phyloP scores from a whole-genome alignment of 257 asterid genomes.

The Solanum habrochaites region DNA sequence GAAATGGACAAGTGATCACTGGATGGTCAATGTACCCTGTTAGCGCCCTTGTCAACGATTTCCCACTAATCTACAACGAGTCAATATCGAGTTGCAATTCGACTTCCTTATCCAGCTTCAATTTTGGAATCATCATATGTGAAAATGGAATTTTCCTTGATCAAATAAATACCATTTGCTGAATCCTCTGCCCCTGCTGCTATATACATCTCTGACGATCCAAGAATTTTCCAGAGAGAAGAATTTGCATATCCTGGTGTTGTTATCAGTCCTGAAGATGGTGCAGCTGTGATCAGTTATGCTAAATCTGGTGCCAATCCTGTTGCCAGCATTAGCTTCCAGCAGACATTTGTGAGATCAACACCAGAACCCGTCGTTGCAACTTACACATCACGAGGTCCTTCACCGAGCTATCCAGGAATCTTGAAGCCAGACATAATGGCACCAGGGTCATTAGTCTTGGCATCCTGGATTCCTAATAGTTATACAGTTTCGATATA shows the following conservation, averaged over 20 bases:
- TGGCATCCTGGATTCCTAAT: constrained; percentile 29
- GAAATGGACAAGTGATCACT: constrained; percentile 11
- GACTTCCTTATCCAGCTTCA: constrained; percentile 9
- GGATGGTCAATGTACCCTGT: constrained; percentile 44
- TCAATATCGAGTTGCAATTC: constrained; percentile 35
- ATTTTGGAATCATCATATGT: constrained; percentile 14
- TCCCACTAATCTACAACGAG: constrained; percentile 26
- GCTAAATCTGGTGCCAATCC: constrained; percentile 13
- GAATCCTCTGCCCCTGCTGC: constrained; percentile 17
- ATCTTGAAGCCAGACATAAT: constrained; percentile 50
- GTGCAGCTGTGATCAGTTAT: constrained; percentile 15
- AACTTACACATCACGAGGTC: constrained; percentile 34
- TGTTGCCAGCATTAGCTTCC: constrained; percentile 33
- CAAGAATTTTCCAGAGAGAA: constrained; percentile 3
- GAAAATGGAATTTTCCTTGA: constrained; percentile 1
- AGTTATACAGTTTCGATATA: constrained; percentile 3
- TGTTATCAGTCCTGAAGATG: constrained; percentile 29
- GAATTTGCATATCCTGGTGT: constrained; percentile 22
- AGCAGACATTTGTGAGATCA: constrained; percentile 33
- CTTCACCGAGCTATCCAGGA: constrained; percentile 27
- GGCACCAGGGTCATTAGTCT: constrained; percentile 40
- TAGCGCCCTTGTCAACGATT: constrained; percentile 14
- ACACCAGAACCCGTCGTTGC: constrained; percentile 47
- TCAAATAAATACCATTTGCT: constrained; percentile 8
- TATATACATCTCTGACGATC: constrained; percentile 26